Evolutionary conservation across 352 stramenopile species (phyloP), one percentile per base, ranked within the genome.

Genomic region (Pythium catenulatum): DNA sequence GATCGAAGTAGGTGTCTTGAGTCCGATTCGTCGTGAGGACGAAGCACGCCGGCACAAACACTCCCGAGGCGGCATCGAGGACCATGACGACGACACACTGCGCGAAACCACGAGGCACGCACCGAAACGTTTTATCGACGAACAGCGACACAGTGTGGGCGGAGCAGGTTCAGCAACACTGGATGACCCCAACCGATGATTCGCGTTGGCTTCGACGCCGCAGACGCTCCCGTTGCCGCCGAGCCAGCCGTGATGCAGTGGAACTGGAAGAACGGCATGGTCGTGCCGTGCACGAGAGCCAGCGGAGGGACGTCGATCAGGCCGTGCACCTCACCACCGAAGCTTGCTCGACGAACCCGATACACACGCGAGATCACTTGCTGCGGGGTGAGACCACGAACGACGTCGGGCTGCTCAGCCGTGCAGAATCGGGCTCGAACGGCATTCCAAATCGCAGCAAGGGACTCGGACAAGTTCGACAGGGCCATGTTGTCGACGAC

Each of bases 51-150:
- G 84, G 76, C 0, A 89, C 69, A 43, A 68, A 91, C 2, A 78
- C 11, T 1, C n/a, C 65, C 8, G 72, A 83, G 2, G 30, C 66
- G 14, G 19, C 43, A 36, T 91, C 87, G 30, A 83, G 63, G 17
- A 91, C 74, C 87, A 91, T 87, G 17, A 87, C 34, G 25, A 89
- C 41, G 3, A 87, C 46, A 48, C 81, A 87, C 46, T 89, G 82
- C 6, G 41, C 36, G 43, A 81, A 91, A 4, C 32, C 19, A 2
- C 32, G 48, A 13, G 86, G 82, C 3, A 85, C 70, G 50, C 61
- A 86, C 2, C 79, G 74, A 63, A 89, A 91, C 36, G 87, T 89
- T 15, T 41, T 78, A 63, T 87, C 85, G 32, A 91, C 66, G 34
- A 89, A 90, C 7, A 89, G 27, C 2, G 85, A 77, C 23, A 77